These are phyloP conservation scores for Fusarium devonianum DNA, from an alignment of 2,329 filamentous ascomycete genomes.

Conservation along the genomic window DNA sequence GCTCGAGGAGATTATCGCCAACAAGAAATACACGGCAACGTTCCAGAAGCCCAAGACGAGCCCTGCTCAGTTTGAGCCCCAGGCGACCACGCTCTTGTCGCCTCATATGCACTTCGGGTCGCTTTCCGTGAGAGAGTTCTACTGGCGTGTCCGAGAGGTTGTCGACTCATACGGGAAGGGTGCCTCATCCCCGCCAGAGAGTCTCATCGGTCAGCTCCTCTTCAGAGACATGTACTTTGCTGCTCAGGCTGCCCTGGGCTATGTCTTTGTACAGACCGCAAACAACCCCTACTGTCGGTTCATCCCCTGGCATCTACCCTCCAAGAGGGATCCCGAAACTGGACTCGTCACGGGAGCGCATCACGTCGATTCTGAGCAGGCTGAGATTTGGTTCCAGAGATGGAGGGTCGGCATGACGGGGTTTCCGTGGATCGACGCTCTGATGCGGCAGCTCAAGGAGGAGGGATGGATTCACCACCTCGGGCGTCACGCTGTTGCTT, in stretches of 20 bases:
- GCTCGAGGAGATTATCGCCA: slow-evolving; percentile 64
- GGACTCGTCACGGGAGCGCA: slow-evolving; percentile 65
- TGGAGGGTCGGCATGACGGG: slow-evolving; percentile 76
- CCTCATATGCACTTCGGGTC: slow-evolving; percentile 79
- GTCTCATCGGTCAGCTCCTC: slow-evolving; percentile 73
- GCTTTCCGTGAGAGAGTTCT: slow-evolving; percentile 74
- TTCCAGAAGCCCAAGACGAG: slow-evolving; percentile 81
- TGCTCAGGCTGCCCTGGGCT: slow-evolving; percentile 73
- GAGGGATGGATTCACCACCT: slow-evolving; percentile 86
- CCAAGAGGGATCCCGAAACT: slow-evolving; percentile 56
- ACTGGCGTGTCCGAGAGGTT: slow-evolving; percentile 72
- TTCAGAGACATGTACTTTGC: slow-evolving; percentile 88
- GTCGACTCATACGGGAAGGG: slow-evolving; percentile 63
- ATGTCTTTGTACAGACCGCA: slow-evolving; percentile 68
- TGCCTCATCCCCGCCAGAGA: slow-evolving; percentile 70
- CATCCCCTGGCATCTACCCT: slow-evolving; percentile 79
- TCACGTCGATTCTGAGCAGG: slow-evolving; percentile 66
- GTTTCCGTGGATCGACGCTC: slow-evolving; percentile 81
- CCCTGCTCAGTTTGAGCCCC: slow-evolving; percentile 75
- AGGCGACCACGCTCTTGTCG: slow-evolving; percentile 75
- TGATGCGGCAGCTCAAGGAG: slow-evolving; percentile 75
- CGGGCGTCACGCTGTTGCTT: slow-evolving; percentile 78
- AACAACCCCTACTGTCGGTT: slow-evolving; percentile 75
- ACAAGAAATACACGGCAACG: slow-evolving; percentile 73
- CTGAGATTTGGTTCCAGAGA: slow-evolving; percentile 70